Conservation (phyloP, 2,329 filamentous ascomycete species). For the Colletotrichum sp. region DNA sequence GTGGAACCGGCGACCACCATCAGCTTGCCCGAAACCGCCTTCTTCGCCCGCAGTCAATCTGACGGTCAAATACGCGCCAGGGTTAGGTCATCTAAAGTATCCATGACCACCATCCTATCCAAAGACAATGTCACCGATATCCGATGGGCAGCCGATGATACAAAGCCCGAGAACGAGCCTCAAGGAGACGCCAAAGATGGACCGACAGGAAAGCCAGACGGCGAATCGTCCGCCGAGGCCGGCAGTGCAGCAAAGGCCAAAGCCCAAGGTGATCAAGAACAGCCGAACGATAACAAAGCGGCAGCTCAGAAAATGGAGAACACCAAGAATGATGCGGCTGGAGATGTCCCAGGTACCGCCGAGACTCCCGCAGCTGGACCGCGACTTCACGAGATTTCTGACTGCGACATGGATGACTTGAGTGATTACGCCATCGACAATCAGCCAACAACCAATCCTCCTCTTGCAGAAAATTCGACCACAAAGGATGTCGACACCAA, state of each 20-base stretch:
- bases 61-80: slow-evolving; percentile 27
- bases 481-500: background rate
- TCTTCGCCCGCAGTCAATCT: slow-evolving; percentile 25
- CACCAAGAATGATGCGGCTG: background rate
- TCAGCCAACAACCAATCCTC: background rate
- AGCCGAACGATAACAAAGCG: background rate
- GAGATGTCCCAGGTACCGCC: background rate
- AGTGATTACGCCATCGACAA: background rate
- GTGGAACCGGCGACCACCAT: slow-evolving; percentile 39
- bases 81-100: background rate
- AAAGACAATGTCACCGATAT: slow-evolving; percentile 33
- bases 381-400: background rate
- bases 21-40: slow-evolving; percentile 34
- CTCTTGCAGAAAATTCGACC: background rate
- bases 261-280: background rate
- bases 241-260: background rate
- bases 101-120: slow-evolving; percentile 32
- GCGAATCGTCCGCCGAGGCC: background rate
- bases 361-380: background rate
- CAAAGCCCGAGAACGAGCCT: background rate
- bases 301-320: background rate
- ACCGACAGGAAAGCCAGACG: background rate
- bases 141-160: slow-evolving; percentile 25
- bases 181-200: background rate
- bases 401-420: background rate